A percentile compares a stretch with the other conserved stretches of the same genome.
phyloP scores from a whole-genome alignment of 495 filamentous ascomycete species.

The Glutinoglossum americanum region DNA sequence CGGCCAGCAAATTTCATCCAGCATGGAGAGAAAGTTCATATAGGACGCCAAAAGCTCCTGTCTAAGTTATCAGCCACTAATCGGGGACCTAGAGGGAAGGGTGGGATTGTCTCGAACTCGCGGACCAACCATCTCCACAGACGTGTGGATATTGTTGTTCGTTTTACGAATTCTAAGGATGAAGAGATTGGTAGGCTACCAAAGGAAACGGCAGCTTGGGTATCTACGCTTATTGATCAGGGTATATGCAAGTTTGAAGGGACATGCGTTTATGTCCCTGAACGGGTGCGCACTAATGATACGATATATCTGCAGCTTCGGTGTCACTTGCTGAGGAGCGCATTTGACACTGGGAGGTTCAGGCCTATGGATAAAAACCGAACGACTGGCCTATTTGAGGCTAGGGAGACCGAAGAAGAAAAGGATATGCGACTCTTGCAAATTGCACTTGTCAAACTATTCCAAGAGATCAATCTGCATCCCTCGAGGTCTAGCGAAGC shows the following conservation, averaged over 20 bases:
- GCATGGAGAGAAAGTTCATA: slow-evolving; percentile 57
- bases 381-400: slow-evolving; percentile 47
- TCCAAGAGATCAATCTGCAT: slow-evolving; percentile 68
- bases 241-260: slow-evolving; percentile 76
- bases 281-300: slow-evolving; percentile 69
- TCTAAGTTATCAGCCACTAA: slow-evolving; percentile 28
- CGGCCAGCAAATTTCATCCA: slow-evolving; percentile 56
- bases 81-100: slow-evolving; percentile 25
- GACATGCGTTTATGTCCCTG: slow-evolving; percentile 73
- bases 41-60: slow-evolving; percentile 67
- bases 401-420: slow-evolving; percentile 72
- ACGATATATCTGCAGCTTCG: slow-evolving; percentile 75
- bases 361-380: slow-evolving; percentile 45
- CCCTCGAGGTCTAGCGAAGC: slow-evolving; percentile 53
- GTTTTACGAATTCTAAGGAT: slow-evolving; percentile 63
- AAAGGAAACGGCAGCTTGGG: slow-evolving; percentile 80
- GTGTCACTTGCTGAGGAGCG: slow-evolving; percentile 50
- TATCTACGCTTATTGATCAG: slow-evolving; percentile 82
- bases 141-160: slow-evolving; percentile 67
- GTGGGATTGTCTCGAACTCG: slow-evolving; percentile 14
- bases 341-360: slow-evolving; percentile 44
- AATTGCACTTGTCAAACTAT: slow-evolving; percentile 68
- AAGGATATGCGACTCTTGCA: slow-evolving; percentile 67
- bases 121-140: slow-evolving; percentile 20
- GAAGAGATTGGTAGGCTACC: slow-evolving; percentile 78